Evolutionary conservation across 148 eudicot genomes (phyloP).

Genomic region (Linanthus parryae): DNA sequence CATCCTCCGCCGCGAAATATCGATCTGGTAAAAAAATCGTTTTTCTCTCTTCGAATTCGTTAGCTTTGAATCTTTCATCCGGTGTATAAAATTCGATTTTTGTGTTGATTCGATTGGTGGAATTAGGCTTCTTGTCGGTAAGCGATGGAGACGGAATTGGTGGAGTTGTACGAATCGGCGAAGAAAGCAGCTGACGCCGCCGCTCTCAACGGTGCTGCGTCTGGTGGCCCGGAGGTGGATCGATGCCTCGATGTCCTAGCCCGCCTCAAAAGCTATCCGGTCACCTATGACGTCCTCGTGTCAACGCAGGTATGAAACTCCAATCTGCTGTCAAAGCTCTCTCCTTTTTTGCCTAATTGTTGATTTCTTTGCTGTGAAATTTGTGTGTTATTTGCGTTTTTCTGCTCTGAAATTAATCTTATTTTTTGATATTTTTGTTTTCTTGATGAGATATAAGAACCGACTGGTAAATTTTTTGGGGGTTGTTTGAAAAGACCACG

Average conservation of each 20-base stretch:
- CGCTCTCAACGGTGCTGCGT: conserved; percentile 5
- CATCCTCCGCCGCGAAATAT: too few species aligned
- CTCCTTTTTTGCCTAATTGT: background rate
- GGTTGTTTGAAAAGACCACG: too few species aligned
- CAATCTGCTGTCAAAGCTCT: background rate
- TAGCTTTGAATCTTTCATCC: too few species aligned
- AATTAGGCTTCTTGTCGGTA: too few species aligned
- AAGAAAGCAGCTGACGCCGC: conserved; percentile 25
- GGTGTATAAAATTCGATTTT: too few species aligned
- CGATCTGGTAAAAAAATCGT: too few species aligned
- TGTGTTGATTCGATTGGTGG: too few species aligned
- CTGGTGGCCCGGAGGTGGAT: conserved; percentile 13
- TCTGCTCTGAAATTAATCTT: background rate
- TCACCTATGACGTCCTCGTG: conserved; percentile 20
- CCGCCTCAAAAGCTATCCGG: conserved; percentile 16
- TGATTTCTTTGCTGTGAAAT: background rate
- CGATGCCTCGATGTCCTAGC: conserved; percentile 21
- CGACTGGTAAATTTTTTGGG: too few species aligned
- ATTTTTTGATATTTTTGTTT: too few species aligned
- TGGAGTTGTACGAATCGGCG: conserved; percentile 21
- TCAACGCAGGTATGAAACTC: conserved; percentile 13
- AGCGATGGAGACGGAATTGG: conserved; percentile 20
- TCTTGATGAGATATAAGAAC: too few species aligned
- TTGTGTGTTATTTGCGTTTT: background rate
- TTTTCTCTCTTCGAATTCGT: too few species aligned